Evolutionary conservation across 164 flowering plant species (phyloP).

Genomic region (Dillenia suffruticosa): DNA sequence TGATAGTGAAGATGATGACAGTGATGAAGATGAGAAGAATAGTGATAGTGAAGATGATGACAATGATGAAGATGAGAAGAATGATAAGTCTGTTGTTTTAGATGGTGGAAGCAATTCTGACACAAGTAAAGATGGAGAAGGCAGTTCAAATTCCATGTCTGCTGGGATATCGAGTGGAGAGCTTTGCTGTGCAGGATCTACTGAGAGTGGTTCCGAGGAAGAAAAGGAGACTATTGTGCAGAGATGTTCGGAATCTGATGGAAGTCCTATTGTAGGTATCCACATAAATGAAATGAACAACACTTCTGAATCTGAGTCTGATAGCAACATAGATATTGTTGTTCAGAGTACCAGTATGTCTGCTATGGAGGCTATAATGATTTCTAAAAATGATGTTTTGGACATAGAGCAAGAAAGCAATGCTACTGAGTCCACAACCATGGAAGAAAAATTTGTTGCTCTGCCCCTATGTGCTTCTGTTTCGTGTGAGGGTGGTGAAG

Average conservation of each 20-base stretch:
- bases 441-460: slow-evolving; percentile 6
- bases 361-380: slow-evolving; percentile 5
- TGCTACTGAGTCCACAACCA: slow-evolving; percentile 4
- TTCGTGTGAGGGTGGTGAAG: slow-evolving; percentile 12
- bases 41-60: no score
- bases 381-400: slow-evolving; percentile 9
- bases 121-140: slow-evolving; percentile 40
- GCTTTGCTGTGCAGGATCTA: slow-evolving; percentile 33
- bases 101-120: slow-evolving; percentile 33
- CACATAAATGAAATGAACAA: slow-evolving; percentile 2
- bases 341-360: slow-evolving; percentile 8
- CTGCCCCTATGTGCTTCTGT: slow-evolving; percentile 1
- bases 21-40: slow-evolving; percentile 20
- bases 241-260: slow-evolving; percentile 13
- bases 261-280: slow-evolving; percentile 13
- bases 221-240: slow-evolving; percentile 26
- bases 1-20: slow-evolving; percentile 47
- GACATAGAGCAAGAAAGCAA: slow-evolving; percentile 6
- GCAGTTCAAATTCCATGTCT: slow-evolving; percentile 49
- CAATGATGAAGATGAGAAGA: slow-evolving; percentile 38
- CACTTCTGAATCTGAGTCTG: slow-evolving; percentile 12
- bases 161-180: slow-evolving; percentile 31
- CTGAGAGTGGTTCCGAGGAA: slow-evolving; percentile 53
- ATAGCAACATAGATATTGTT: slow-evolving; percentile 7
- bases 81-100: slow-evolving; percentile 52